Evolutionary conservation across 2,329 filamentous ascomycete species (phyloP), one percentile per base, ranked within the genome.

Genomic region (Colletotrichum godetiae): DNA sequence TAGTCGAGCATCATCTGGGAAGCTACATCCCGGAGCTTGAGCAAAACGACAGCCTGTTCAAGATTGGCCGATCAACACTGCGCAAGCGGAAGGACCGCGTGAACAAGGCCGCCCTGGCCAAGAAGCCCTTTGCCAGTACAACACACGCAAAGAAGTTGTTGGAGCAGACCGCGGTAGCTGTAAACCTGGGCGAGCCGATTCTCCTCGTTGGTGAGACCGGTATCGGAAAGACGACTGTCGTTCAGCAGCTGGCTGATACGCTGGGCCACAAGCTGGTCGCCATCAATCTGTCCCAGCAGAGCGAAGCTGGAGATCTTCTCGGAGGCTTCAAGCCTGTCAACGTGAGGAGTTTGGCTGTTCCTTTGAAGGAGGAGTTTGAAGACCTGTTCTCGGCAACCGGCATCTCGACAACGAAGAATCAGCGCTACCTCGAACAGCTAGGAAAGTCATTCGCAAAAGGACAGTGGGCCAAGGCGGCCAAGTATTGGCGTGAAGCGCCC

Each of bases 191-290:
- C n/a, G 97, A 99, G 79, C 95, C 97, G 4, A 90, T 98, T 1
- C 85, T 99, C 22, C 90, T 99, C 33, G 97, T 99, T n/a, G 97
- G 97, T 80, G 97, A 99, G 85, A 99, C 97, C 8, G 97, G 97
- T 86, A 98, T 98, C 63, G 97, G 97, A 78, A 99, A 99, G 84
- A 99, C 97, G 0, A 98, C 97, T 0, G 94, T 97, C 31, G 92
- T 99, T 15, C 97, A 99, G 81, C 95, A 98, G 80, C 87, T 99
- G 68, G 95, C 97, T 0, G 92, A 93, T 71, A 89, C 93, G 4
- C 88, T 98, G 33, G 94, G 95, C 1, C 93, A 95, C 79, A 97
- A 94, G 78, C 89, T 99, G 13, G 93, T 95, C 0, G 94, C 95
- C 3, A 95, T 99, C 79, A 99, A 99, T 80, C 83, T 99, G 80